These are phyloP conservation scores for Stephanodiscus triporus DNA, from an alignment of 108 stramenopile species.

Conservation along the genomic window DNA sequence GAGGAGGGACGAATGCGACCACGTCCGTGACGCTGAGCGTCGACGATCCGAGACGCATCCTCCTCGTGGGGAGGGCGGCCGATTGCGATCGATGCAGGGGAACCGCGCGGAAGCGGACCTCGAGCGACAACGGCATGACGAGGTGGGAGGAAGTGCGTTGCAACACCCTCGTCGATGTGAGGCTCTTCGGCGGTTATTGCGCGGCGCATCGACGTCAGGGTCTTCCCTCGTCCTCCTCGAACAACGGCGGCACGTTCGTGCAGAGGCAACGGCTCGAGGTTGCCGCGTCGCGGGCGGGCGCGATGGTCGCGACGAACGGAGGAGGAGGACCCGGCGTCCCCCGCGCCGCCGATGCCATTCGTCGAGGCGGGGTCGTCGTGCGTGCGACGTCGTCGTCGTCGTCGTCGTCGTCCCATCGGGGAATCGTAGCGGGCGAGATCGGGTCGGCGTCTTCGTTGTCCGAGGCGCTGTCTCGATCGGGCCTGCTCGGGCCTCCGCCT, in stretches of 20 bases:
- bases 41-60: conserved; percentile 55
- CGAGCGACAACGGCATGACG: conserved; percentile 43
- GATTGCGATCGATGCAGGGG: conserved; percentile 78
- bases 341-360: too few relatives aligned
- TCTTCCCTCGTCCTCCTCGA: background rate
- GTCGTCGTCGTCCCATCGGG: too few relatives aligned
- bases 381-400: too few relatives aligned
- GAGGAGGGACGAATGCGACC: conserved; percentile 1
- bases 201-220: conserved; percentile 51
- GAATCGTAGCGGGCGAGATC: background rate
- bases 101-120: conserved; percentile 30
- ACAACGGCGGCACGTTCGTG: conserved; percentile 22
- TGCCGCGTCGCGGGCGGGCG: background rate
- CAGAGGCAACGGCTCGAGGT: conserved; percentile 22
- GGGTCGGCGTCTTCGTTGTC: background rate
- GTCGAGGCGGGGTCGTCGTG: too few relatives aligned
- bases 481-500: background rate
- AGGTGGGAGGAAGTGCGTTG: conserved; percentile 51
- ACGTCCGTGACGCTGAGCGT: conserved; percentile 67
- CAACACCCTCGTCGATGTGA: conserved; percentile 61
- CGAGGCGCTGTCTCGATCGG: background rate
- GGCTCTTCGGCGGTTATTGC: conserved; percentile 59
- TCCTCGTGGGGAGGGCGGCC: conserved; percentile 66
- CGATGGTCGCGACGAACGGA: background rate
- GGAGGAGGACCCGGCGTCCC: background rate